These are phyloP conservation scores for Raffaelea ambrosiae DNA, from an alignment of 2,329 filamentous ascomycete genomes.

Conservation along the genomic window DNA sequence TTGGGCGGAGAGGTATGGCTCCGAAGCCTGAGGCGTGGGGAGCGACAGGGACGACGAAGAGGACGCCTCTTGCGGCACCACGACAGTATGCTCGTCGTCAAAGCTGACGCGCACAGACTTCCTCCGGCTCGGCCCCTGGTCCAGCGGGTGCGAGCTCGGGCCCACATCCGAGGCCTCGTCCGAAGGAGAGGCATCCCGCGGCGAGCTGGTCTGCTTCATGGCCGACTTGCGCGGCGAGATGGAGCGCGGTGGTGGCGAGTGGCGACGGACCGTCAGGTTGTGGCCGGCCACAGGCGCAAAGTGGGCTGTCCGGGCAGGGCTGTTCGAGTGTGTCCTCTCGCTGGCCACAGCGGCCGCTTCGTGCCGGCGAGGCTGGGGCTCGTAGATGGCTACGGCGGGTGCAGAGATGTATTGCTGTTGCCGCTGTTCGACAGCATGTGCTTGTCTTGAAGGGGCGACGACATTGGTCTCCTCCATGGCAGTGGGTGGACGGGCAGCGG, in stretches of 20 bases:
- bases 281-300: slow-evolving; percentile 45
- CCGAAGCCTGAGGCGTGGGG: neutral
- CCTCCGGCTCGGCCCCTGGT: slow-evolving; percentile 34
- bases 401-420: neutral
- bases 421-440: no score
- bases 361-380: slow-evolving; percentile 4
- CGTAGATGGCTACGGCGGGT: neutral
- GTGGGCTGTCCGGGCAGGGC: slow-evolving; percentile 59
- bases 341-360: slow-evolving; percentile 9
- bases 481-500: no score
- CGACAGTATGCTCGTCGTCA: slow-evolving; percentile 53
- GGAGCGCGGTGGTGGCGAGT: slow-evolving; percentile 62
- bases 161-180: slow-evolving; percentile 33
- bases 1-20: neutral
- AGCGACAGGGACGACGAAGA: slow-evolving; percentile 22
- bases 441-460: no score
- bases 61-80: slow-evolving; percentile 36
- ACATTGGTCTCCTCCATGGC: no score
- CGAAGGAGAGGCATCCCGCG: slow-evolving; percentile 42
- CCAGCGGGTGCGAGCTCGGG: neutral
- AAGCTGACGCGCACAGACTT: slow-evolving; percentile 79
- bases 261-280: slow-evolving; percentile 46
- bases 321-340: slow-evolving; percentile 26
- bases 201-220: slow-evolving; percentile 55
- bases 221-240: slow-evolving; percentile 72